Evolutionary conservation across 345 rosid species (phyloP).

Genomic region (Populus simonii): DNA sequence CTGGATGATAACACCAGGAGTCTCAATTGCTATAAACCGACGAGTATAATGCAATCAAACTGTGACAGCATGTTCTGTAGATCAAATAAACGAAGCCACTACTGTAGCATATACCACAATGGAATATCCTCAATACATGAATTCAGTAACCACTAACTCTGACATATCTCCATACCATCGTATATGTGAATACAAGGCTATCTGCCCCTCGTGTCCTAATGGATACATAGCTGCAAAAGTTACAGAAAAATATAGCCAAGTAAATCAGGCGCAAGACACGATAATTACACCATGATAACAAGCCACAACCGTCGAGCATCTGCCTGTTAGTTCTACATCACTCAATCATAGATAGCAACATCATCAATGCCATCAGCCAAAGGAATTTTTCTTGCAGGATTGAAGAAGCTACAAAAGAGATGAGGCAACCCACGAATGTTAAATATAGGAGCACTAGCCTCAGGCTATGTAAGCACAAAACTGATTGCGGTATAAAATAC

Average conservation of each 20-base stretch:
- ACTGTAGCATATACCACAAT: too few relatives aligned
- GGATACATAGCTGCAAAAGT: neutral
- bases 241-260: neutral
- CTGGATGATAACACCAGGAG: neutral
- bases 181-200: neutral
- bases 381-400: conserved; percentile 4
- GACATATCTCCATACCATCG: neutral
- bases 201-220: neutral
- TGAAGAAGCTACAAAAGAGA: conserved; percentile 27
- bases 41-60: too few relatives aligned
- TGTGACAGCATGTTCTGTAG: neutral
- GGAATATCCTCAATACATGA: neutral
- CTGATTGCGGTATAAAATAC: neutral
- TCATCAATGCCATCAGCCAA: conserved; percentile 21
- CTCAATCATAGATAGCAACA: conserved; percentile 11
- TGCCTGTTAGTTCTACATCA: neutral
- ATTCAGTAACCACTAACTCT: neutral
- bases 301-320: neutral
- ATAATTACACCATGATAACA: neutral
- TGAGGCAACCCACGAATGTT: neutral
- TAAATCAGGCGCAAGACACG: neutral
- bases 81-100: neutral
- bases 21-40: neutral
- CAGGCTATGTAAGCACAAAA: neutral
- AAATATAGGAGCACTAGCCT: neutral